Evolutionary conservation across 768 basidiomycete species (phyloP).

Genomic region (Hemileccinum impolitum): DNA sequence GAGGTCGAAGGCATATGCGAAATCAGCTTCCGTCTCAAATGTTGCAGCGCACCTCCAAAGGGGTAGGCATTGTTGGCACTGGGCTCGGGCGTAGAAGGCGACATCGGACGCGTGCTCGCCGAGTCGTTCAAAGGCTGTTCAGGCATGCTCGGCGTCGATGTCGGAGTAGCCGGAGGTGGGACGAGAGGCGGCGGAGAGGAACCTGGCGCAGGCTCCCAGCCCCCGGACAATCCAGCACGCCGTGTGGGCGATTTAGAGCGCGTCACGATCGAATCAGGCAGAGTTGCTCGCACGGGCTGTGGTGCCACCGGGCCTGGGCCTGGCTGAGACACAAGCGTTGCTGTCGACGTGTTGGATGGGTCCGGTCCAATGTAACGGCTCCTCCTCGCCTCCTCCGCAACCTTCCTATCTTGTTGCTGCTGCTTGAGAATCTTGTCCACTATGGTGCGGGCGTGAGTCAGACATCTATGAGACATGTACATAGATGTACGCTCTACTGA

Average conservation of each 20-base stretch:
- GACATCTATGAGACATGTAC: conserved; percentile 4
- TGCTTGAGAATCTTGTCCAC: conserved; percentile 90
- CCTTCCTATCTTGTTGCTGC: conserved; percentile 65
- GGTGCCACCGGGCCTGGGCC: conserved; percentile 3
- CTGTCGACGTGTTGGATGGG: conserved; percentile 1
- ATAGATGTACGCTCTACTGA: conserved; percentile 32
- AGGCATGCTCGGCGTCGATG: neutral
- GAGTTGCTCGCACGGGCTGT: conserved; percentile 6
- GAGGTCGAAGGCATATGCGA: conserved; percentile 19
- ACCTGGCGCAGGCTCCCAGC: conserved; percentile 18
- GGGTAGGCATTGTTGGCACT: conserved; percentile 1
- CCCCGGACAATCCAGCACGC: conserved; percentile 19
- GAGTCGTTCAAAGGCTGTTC: conserved; percentile 9
- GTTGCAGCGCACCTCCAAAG: conserved; percentile 23
- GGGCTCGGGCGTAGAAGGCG: conserved; percentile 5
- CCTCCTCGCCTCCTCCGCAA: conserved; percentile 44
- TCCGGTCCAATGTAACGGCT: conserved; percentile 24
- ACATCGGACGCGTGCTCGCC: neutral
- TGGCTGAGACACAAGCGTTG: conserved; percentile 8
- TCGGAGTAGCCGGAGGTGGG: neutral
- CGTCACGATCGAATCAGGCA: neutral
- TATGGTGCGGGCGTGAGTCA: conserved; percentile 24
- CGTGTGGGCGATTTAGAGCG: conserved; percentile 21
- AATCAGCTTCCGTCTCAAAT: conserved; percentile 25
- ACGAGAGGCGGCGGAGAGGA: conserved; percentile 8